phyloP scores from a whole-genome alignment of 495 filamentous ascomycete species.

The Lichenothelia convexa region DNA sequence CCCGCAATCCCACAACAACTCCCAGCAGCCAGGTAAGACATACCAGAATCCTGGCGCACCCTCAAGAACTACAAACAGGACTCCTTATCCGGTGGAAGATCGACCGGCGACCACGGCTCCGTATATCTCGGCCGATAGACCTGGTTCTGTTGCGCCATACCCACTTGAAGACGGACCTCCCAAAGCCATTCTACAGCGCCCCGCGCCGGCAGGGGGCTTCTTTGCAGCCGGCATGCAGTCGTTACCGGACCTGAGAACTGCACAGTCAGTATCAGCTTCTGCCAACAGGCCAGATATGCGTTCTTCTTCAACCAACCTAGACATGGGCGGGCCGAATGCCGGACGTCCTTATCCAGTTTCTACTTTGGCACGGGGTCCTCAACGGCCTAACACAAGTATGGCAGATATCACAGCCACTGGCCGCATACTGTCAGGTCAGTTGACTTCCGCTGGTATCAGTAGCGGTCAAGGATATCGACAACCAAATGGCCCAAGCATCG shows the following conservation, averaged over 20 bases:
- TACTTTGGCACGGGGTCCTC: no score
- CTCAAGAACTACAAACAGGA: no score
- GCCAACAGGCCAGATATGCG: no score
- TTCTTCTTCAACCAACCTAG: no score
- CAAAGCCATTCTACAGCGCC: slow-evolving; percentile 14
- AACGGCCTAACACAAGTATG: slow-evolving; percentile 1
- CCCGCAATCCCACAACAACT: neutral
- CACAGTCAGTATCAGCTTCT: no score
- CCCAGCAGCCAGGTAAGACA: no score
- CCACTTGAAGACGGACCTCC: slow-evolving; percentile 29
- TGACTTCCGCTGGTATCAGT: slow-evolving; percentile 6
- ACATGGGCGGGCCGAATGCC: no score
- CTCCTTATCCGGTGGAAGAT: slow-evolving; percentile 49
- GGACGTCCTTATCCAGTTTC: neutral
- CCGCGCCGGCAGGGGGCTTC: slow-evolving; percentile 21
- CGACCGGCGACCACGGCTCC: slow-evolving; percentile 23
- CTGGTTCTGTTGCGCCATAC: slow-evolving; percentile 30
- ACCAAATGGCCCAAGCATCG: slow-evolving; percentile 11
- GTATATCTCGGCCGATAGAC: slow-evolving; percentile 8
- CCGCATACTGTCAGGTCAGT: slow-evolving; percentile 3
- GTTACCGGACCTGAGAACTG: neutral
- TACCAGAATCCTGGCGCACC: slow-evolving; percentile 21
- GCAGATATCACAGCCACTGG: slow-evolving; percentile 11
- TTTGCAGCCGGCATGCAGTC: slow-evolving; percentile 11
- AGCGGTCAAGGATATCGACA: slow-evolving; percentile 10